Base-by-base conservation (phyloP, 2,329 filamentous ascomycete species). In the Ceratocystis harringtonii region DNA sequence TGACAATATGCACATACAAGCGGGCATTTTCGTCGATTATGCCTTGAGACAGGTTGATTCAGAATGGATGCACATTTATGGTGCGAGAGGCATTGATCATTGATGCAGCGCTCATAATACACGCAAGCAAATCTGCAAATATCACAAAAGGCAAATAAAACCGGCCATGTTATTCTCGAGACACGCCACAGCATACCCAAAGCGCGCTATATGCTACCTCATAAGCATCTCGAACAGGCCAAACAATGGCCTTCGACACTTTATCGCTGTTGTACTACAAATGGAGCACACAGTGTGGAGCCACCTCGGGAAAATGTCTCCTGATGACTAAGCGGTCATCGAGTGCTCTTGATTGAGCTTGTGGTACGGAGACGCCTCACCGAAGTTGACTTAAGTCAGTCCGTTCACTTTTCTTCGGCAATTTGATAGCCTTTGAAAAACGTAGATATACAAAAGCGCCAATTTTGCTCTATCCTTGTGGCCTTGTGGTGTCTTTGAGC, bases 341-440 rank as follows among this genome's bases (percentile, higher is more conserved):
- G 36, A 62, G 44, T 50, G 5, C 48, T 50, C n/a, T 19, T 12
- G 55, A 30, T 5, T 4, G 36, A 8, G 55, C 32, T 25, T 36
- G 28, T 58, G 55, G 55, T 36, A 36, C 44, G 61, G 61, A 62
- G 61, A 62, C 61, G 44, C 43, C 43, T 48, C 41, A 48, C 61
- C 61, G 41, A 62, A 36, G 3, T 58, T 58, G 28, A 19, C 55
- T 17, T 6, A 58, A 30, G 55, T 25, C 55, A 30, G 55, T n/a
- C 55, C 55, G 55, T 58, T 58, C 28, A 58, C 55, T 8, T 36
- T 32, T 41, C 36, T 41, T 41, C 36, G 55, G 55, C 28, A n/a
- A n/a, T 12, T 58, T 58, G 55, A n/a, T 12, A 32, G 36, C 36
- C 36, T 41, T n/a, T 30, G 28, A n/a, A 36, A 36, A 30, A 41